Conservation (phyloP, 192 early-diverging fungal species). For the Linderina pennispora region DNA sequence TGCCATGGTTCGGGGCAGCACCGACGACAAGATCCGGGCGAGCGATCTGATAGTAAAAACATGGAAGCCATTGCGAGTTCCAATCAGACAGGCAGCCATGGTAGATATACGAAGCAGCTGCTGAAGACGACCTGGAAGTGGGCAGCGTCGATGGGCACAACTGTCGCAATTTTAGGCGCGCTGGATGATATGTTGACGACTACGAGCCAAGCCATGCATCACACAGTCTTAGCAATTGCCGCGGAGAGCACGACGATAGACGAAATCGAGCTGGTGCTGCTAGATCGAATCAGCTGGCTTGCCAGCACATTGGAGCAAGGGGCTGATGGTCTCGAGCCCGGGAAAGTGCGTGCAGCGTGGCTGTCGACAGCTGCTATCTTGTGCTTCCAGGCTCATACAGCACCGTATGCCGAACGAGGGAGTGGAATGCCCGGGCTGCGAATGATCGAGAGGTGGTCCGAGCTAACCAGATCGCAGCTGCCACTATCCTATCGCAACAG, state of each 20-base stretch:
- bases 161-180: background rate
- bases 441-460: no score
- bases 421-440: no score
- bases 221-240: conserved; percentile 5
- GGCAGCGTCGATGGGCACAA: conserved; percentile 12
- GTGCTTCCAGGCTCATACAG: no score
- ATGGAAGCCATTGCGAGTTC: conserved; percentile 8
- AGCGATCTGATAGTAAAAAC: no score
- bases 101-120: conserved; percentile 13
- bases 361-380: conserved; percentile 3
- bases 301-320: no score
- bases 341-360: conserved; percentile 1
- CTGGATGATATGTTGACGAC: conserved; percentile 11
- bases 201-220: conserved; percentile 8
- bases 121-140: conserved; percentile 27
- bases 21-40: no score
- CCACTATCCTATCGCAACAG: conserved; percentile 1
- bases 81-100: background rate
- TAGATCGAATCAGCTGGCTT: no score
- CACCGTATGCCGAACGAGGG: no score
- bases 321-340: no score
- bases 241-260: no score
- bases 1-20: conserved; percentile 6
- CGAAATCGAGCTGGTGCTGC: no score
- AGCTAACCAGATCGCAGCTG: conserved; percentile 1